phyloP scores from a whole-genome alignment of 768 basidiomycete species.

The Tremella fuciformis region DNA sequence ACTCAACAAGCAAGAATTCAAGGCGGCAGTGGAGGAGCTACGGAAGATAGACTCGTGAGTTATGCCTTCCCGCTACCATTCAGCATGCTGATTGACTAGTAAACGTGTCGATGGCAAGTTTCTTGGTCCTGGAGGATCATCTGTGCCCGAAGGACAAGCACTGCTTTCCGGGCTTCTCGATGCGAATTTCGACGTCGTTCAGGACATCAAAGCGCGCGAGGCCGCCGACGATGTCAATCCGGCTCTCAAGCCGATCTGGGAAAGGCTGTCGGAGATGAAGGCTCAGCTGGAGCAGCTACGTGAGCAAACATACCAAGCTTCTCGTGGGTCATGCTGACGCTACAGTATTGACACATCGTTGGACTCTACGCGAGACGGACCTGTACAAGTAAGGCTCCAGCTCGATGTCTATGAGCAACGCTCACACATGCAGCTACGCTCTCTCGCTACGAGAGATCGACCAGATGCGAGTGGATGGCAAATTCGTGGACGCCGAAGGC shows the following conservation, averaged over 20 bases:
- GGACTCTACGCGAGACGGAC: constrained; percentile 81
- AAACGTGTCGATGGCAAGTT: constrained; percentile 96
- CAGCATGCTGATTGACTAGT: constrained; percentile 53
- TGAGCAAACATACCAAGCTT: constrained; percentile 20
- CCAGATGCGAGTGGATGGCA: constrained; percentile 93
- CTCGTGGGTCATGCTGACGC: background rate
- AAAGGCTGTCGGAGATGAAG: constrained; percentile 80
- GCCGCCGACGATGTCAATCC: constrained; percentile 72
- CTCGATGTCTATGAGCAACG: background rate
- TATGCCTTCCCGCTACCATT: background rate
- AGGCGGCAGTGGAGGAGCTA: constrained; percentile 85
- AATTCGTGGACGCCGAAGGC: constrained; percentile 92
- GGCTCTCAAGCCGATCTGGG: constrained; percentile 86
- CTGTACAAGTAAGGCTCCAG: constrained; percentile 50
- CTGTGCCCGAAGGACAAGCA: constrained; percentile 86
- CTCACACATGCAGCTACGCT: constrained; percentile 68
- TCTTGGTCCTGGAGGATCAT: constrained; percentile 75
- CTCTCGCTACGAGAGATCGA: constrained; percentile 92
- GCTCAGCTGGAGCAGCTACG: constrained; percentile 78
- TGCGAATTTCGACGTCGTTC: constrained; percentile 90
- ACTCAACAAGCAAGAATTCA: constrained; percentile 78
- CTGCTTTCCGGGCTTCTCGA: constrained; percentile 87
- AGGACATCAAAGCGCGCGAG: constrained; percentile 91
- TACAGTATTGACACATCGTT: constrained; percentile 82
- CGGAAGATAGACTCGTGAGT: constrained; percentile 73